These are phyloP conservation scores for Piper longum DNA, from an alignment of 164 flowering plant genomes.

Conservation along the genomic window DNA sequence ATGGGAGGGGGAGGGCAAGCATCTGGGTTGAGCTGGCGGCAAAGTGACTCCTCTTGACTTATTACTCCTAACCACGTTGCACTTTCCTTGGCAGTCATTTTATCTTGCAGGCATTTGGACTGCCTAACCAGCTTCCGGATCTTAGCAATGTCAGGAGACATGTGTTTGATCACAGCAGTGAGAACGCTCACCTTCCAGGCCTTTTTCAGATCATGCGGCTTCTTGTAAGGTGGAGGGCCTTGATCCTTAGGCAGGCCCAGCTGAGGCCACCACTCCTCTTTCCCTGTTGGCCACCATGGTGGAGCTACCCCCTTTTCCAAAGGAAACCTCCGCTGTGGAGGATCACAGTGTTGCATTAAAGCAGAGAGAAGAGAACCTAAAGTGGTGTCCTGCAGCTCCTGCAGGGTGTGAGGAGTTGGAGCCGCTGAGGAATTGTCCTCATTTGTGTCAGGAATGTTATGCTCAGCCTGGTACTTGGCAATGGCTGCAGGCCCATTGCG, in stretches of 20 bases:
- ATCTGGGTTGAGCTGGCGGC: slow-evolving; percentile 36
- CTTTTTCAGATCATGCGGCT: slow-evolving; percentile 69
- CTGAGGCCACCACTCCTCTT: slow-evolving; percentile 63
- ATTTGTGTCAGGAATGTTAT: slow-evolving; percentile 16
- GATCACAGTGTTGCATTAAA: slow-evolving; percentile 74
- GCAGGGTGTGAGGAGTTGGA: slow-evolving; percentile 38
- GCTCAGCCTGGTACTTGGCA: slow-evolving; percentile 7
- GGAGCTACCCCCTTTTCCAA: slow-evolving; percentile 60
- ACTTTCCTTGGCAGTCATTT: slow-evolving; percentile 66
- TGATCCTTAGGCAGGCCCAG: slow-evolving; percentile 43
- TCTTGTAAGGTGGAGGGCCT: slow-evolving; percentile 58
- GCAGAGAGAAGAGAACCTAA: slow-evolving; percentile 63
- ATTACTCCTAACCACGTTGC: slow-evolving; percentile 53
- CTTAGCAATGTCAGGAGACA: slow-evolving; percentile 57
- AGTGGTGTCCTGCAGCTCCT: slow-evolving; percentile 66
- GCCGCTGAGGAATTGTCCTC: slow-evolving; percentile 20
- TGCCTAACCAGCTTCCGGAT: slow-evolving; percentile 56
- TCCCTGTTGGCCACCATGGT: slow-evolving; percentile 74
- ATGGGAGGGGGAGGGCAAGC: slow-evolving; percentile 27
- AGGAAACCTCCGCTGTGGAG: slow-evolving; percentile 64
- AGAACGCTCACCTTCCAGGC: slow-evolving; percentile 66
- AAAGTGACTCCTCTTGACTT: slow-evolving; percentile 42
- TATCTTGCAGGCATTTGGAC: slow-evolving; percentile 62
- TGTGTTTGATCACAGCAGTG: slow-evolving; percentile 63
- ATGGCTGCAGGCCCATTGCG: slow-evolving; percentile 30